Percentiles rank a stretch among this genome's conserved stretches.
Conservation (phyloP, 352 stramenopile genomes). For the Globisporangium cystogenes region DNA sequence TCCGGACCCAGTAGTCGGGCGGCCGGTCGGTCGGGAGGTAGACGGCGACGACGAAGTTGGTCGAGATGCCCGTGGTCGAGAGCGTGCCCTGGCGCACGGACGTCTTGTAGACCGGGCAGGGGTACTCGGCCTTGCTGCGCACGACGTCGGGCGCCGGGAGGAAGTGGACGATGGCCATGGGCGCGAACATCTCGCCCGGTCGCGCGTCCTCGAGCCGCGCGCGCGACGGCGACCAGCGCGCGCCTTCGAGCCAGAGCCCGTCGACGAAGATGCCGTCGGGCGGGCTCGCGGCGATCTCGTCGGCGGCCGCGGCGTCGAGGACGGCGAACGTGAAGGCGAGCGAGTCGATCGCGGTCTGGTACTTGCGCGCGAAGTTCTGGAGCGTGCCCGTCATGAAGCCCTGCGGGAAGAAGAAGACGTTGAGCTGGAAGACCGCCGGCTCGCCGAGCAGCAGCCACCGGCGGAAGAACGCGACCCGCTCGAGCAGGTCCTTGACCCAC, state of each 20-base stretch:
- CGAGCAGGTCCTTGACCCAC: slow-evolving; percentile 89
- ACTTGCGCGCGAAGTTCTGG: slow-evolving; percentile 93
- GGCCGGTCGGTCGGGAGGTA: slow-evolving; percentile 81
- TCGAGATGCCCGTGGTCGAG: slow-evolving; percentile 91
- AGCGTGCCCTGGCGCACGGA: slow-evolving; percentile 89
- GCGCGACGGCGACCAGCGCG: slow-evolving; percentile 77
- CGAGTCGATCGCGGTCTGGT: slow-evolving; percentile 93
- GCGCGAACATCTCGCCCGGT: slow-evolving; percentile 90
- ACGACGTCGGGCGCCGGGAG: slow-evolving; percentile 77
- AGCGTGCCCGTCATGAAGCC: slow-evolving; percentile 91
- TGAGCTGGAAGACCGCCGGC: slow-evolving; percentile 86
- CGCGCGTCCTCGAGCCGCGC: slow-evolving; percentile 75
- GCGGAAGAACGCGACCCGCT: slow-evolving; percentile 90
- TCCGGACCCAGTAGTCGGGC: slow-evolving; percentile 91
- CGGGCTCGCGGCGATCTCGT: slow-evolving; percentile 55
- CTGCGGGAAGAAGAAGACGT: slow-evolving; percentile 92
- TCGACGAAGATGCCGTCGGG: slow-evolving; percentile 92
- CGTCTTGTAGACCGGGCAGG: slow-evolving; percentile 94
- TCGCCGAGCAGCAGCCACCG: slow-evolving; percentile 89
- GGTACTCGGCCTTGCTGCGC: slow-evolving; percentile 64
- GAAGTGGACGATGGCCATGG: slow-evolving; percentile 90
- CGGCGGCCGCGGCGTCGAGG: slow-evolving; percentile 46
- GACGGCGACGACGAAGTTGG: slow-evolving; percentile 92
- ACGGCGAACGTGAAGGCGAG: slow-evolving; percentile 91
- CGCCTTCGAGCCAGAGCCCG: slow-evolving; percentile 86